Base-by-base conservation (phyloP, 768 basidiomycete genomes). In the Lactarius sp. region DNA sequence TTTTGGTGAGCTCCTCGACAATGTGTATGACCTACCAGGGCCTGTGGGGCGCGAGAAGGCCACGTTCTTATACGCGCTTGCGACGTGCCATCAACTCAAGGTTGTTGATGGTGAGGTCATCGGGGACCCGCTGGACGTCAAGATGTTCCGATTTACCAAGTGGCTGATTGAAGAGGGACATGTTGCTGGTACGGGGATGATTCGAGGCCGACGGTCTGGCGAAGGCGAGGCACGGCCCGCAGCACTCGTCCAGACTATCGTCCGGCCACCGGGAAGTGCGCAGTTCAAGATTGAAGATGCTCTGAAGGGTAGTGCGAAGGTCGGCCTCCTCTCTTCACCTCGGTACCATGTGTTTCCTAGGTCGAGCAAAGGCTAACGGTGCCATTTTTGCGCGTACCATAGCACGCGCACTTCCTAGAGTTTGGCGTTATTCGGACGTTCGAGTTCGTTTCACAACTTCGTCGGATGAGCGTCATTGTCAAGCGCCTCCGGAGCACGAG, bases 351-450 rank as follows among this genome's bases (percentile, higher is more conserved):
- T 36, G 4, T 39, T 22, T 47, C n/a, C 12, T 50, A 53, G 12
- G n/a, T 42, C 12, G 13, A 46, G 59, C 59, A 64, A 52, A 71
- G 59, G 20, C 51, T 46, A 14, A 61, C 41, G 42, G n/a, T 6
- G 59, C 33, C 39, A 34, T 60, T 37, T 37, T 56, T 66, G 37
- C 66, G 49, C 54, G 9, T 37, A 33, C 22, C 22, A 56, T 52
- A 98, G 94, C 92, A 94, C 69, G 93, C 97, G 0, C 90, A 98
- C 75, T 99, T 99, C 77, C 78, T 99, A 31, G 97, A 99, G 75
- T 77, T 99, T 58, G 97, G 97, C 46, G 96, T 98, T 20, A 93
- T 99, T 51, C 82, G 95, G 47, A 92, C 90, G 4, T 99, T 96
- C 70, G 97, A 99, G 71, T 99, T 99, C 71, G 92, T 96, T 2